Evolutionary conservation across 2,329 filamentous ascomycete species (phyloP).

Genomic region (Phaeophleospora eucalypticola): DNA sequence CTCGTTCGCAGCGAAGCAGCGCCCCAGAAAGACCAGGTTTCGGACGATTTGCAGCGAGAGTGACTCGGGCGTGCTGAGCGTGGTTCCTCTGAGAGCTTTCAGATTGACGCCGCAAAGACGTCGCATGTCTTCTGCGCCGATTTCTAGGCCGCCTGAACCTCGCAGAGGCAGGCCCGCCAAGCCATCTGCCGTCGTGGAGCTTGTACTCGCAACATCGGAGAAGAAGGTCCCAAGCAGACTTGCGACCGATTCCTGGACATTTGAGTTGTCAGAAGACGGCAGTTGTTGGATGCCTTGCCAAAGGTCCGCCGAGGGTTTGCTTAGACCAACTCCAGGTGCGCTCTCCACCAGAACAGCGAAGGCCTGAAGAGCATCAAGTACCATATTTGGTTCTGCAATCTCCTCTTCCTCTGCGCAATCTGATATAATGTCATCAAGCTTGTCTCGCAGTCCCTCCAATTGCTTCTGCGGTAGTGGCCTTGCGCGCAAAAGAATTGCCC

Average conservation of each 20-base stretch:
- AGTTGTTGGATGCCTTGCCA: constrained; percentile 68
- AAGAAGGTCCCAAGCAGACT: constrained; percentile 74
- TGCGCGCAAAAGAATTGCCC: constrained; percentile 75
- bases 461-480: constrained; percentile 63
- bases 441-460: constrained; percentile 53
- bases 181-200: constrained; percentile 46
- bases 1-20: constrained; percentile 58
- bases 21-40: constrained; percentile 77
- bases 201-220: constrained; percentile 67
- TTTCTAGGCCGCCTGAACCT: constrained; percentile 66
- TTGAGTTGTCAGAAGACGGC: constrained; percentile 66
- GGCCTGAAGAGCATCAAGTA: constrained; percentile 69
- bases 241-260: constrained; percentile 73
- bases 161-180: constrained; percentile 57
- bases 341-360: constrained; percentile 64
- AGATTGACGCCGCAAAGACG: constrained; percentile 55
- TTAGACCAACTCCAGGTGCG: constrained; percentile 61
- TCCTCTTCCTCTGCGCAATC: constrained; percentile 50
- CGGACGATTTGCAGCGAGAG: constrained; percentile 76
- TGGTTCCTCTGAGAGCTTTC: constrained; percentile 57
- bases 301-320: constrained; percentile 56
- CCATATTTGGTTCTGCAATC: constrained; percentile 63
- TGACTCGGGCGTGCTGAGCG: constrained; percentile 58
- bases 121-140: constrained; percentile 63
- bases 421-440: constrained; percentile 50